Percentiles rank a stretch among this genome's conserved stretches.
These are phyloP conservation scores for Quercus engelmannii DNA, from an alignment of 306 rosid genomes.

Conservation along the genomic window DNA sequence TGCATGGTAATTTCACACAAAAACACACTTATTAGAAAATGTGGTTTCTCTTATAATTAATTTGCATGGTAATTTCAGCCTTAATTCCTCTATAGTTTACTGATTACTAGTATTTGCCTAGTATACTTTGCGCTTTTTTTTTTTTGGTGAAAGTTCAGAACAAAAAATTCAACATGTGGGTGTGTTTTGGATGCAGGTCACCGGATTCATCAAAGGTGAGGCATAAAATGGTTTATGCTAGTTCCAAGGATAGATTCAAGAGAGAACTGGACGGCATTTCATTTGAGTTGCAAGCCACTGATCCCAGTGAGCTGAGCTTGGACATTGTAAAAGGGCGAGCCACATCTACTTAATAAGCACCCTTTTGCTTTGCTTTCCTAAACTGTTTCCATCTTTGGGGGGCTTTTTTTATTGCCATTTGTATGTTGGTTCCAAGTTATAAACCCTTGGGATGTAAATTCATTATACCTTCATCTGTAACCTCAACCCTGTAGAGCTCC, in stretches of 20 bases:
- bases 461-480: not conserved
- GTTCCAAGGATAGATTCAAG: conserved; percentile 92
- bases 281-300: conserved; percentile 87
- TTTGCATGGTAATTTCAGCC: conserved; percentile 54
- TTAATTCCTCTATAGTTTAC: too few species aligned
- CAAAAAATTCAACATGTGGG: not conserved
- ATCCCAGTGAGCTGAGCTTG: conserved; percentile 94
- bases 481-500: not conserved
- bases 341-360: conserved; percentile 17
- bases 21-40: not conserved
- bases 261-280: conserved; percentile 86
- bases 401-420: conserved; percentile 1
- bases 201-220: conserved; percentile 79
- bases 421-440: not conserved
- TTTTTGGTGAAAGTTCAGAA: too few species aligned
- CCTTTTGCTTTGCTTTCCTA: not conserved
- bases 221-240: conserved; percentile 95
- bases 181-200: conserved; percentile 46
- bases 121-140: too few species aligned
- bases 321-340: conserved; percentile 75
- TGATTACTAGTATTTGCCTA: too few species aligned
- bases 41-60: too few species aligned
- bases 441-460: not conserved
- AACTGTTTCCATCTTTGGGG: conserved; percentile 8
- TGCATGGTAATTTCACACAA: conserved; percentile 57